Base-by-base conservation (phyloP, 805 yeast species). In the Kluyveromyces aestuarii region DNA sequence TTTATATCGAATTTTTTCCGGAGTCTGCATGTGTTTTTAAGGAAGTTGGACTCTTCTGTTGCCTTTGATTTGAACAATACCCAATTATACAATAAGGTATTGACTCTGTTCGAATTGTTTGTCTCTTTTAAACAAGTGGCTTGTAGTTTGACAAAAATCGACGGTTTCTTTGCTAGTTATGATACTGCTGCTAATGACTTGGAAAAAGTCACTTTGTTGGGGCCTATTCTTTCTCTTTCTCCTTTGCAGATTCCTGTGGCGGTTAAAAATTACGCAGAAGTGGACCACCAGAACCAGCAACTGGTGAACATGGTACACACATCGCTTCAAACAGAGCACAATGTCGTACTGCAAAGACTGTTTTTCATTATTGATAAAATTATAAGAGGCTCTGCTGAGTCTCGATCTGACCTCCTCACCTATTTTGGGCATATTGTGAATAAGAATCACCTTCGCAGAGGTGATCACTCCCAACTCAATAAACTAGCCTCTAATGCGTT, bases 371-470 rank as follows among this genome's bases (percentile, higher is more conserved):
- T 82, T 46, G 85, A 90, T 61, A 81, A 77, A 57, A 74, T 93
- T 41, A 77, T 93, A 13, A 74, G 98, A 52, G 87, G 88, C 0
- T 80, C 88, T 6, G 68, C 76, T 0, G 68, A 70, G 11, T 76
- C 96, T 0, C 76, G 98, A 52, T 70, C 71, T 37, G 81, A 71
- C 39, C 60, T 90, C 45, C 67, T 93, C 55, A 67, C 73, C 44
- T 89, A 82, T 73, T 80, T 90, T 65, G 84, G 86, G 1, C 75
- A 74, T 27, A 73, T 88, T 39, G 76, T 87, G n/a, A 87, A 91
- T 58, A 74, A 77, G 45, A 89, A 90, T 62, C 97, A 89, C 65
- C 75, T 87, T 55, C 80, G 98, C 68, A 77, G 87, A 57, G 96
- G 96, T 46, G 81, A 84, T 53, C 95, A 87, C 62, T 84, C 90